Percentiles rank a stretch among this genome's conserved stretches.
phyloP scores from a whole-genome alignment of 1,284 basidiomycete genomes.

The Ceratobasidium sp. region DNA sequence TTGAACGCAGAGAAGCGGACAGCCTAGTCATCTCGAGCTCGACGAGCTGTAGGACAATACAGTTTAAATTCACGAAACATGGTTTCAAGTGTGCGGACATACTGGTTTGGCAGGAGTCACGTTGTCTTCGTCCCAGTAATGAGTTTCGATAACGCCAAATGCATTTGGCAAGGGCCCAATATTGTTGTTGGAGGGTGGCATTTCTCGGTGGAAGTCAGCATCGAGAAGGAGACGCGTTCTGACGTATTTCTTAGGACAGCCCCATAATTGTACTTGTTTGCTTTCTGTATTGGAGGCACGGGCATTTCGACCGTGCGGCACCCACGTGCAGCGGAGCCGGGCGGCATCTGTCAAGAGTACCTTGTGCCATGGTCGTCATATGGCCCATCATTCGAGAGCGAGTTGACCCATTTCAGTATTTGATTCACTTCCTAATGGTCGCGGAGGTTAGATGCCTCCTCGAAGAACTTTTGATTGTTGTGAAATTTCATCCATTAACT shows the following conservation, averaged over 20 bases:
- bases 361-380: too few relatives aligned
- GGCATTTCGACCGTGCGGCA: background rate
- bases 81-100: background rate
- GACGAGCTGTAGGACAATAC: constrained; percentile 55
- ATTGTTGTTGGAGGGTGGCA: background rate
- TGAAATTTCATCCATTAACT: too few relatives aligned
- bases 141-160: background rate
- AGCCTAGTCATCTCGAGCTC: constrained; percentile 64
- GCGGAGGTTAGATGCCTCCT: too few relatives aligned
- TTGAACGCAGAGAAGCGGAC: constrained; percentile 60
- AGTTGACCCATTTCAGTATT: too few relatives aligned
- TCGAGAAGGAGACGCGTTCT: background rate
- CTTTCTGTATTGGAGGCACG: background rate
- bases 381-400: too few relatives aligned
- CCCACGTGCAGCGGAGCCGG: background rate
- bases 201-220: background rate
- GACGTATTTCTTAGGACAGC: background rate
- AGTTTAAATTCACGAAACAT: background rate
- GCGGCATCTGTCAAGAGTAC: too few relatives aligned
- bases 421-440: too few relatives aligned
- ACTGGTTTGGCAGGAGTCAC: constrained; percentile 13
- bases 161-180: constrained; percentile 12
- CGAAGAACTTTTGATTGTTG: too few relatives aligned
- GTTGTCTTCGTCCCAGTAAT: background rate
- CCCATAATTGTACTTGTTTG: background rate